Conservation (phyloP, 1,284 basidiomycete genomes). For the Ustilago loliicola region DNA sequence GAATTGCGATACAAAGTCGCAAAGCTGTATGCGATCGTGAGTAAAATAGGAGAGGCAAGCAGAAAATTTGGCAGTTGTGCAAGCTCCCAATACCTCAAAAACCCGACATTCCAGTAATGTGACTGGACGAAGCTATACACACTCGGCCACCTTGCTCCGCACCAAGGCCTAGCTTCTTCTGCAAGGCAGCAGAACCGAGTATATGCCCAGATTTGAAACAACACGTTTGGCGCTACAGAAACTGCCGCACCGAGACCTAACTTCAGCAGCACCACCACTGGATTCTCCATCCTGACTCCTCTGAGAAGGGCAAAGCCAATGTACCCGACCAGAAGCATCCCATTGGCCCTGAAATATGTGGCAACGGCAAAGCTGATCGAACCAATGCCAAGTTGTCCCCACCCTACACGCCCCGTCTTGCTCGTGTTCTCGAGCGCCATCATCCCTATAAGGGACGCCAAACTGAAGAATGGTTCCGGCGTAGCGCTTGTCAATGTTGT, state of each 20-base stretch:
- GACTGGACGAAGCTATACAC: constrained; percentile 87
- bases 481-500: constrained; percentile 80
- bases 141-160: constrained; percentile 75
- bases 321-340: constrained; percentile 81
- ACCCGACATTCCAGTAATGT: constrained; percentile 87
- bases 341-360: constrained; percentile 83
- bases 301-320: constrained; percentile 55
- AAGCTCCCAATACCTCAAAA: constrained; percentile 86
- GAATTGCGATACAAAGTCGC: constrained; percentile 64
- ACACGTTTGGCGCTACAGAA: constrained; percentile 76
- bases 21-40: constrained; percentile 1
- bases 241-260: neutral
- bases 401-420: neutral
- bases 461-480: constrained; percentile 87
- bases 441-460: constrained; percentile 71
- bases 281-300: neutral
- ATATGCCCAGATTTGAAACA: constrained; percentile 80
- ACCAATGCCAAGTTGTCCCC: constrained; percentile 75
- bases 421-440: constrained; percentile 17
- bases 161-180: constrained; percentile 76
- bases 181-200: constrained; percentile 79
- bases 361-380: constrained; percentile 79
- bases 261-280: neutral
- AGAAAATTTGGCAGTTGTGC: constrained; percentile 89
- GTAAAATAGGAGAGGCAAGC: constrained; percentile 80